Evolutionary conservation across 2,329 filamentous ascomycete genomes (phyloP), one percentile per base, ranked within the genome.

Genomic region (Juglanconis oblonga): DNA sequence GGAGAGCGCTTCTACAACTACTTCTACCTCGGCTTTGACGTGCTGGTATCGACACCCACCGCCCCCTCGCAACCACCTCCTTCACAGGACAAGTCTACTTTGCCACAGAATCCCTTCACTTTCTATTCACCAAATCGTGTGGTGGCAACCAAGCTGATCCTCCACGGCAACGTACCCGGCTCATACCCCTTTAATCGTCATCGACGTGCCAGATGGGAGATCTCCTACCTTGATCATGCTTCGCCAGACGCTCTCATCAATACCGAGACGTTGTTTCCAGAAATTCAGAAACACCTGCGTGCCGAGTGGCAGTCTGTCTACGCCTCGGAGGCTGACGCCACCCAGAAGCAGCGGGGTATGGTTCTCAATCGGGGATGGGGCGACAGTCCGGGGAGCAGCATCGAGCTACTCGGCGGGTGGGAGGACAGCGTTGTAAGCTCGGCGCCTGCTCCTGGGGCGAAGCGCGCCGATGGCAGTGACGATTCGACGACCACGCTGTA

Each of bases 101-200:
- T 68, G 13, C 67, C 74, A 61, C 70, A 71, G 4, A 70, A 64
- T 31, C 64, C 67, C 0, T 71, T 82, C 65, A 77, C 76, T 62
- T 74, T 71, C 1, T 74, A 75, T 40, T 75, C 74, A 1, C 74
- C 83, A 0, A 86, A 91, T 60, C 87, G 88, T 45, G 81, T 96
- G 10, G 91, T 95, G 0, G 93, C 90, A 5, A 95, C 91, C 0
- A 98, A 98, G 71, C 73, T 99, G n/a, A 86, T 98, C 17, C 81
- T 99, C 2, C 95, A 99, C 72, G 92, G 90, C 48, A 99, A 99
- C 68, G 87, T 98, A 2, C 95, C 95, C 1, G 95, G 95, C 0
- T 97, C 92, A 1, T 98, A 97, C 72, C 91, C 94, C 10, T 99
- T 99, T 77, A 98, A 99, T 74, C 86, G 95, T 4, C 92, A 98